Conservation (phyloP, 768 basidiomycete species). For the Clathrus columnatus region DNA sequence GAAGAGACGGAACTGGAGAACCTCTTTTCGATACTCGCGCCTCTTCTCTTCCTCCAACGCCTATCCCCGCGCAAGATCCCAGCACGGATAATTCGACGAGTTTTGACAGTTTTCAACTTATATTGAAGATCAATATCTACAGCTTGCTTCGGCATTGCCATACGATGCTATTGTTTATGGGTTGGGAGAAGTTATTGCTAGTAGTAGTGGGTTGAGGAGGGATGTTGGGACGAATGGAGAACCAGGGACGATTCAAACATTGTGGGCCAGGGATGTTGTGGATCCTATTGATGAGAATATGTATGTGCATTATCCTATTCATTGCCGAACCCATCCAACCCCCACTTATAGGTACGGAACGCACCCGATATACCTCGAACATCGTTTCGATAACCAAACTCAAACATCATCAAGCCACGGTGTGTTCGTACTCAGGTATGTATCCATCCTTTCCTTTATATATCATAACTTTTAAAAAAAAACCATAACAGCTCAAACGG, state of each 20-base stretch:
- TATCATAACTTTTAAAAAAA: neutral
- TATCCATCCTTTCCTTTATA: neutral
- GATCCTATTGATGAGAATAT: slow-evolving; percentile 62
- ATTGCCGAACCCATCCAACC: neutral
- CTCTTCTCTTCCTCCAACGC: slow-evolving; percentile 50
- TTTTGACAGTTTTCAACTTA: slow-evolving; percentile 55
- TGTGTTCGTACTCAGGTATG: slow-evolving; percentile 66
- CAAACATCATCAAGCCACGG: slow-evolving; percentile 57
- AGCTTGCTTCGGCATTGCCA: slow-evolving; percentile 63
- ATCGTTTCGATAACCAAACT: slow-evolving; percentile 48
- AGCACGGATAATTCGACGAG: slow-evolving; percentile 41
- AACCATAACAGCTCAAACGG: slow-evolving; percentile 47
- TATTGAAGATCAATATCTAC: slow-evolving; percentile 80
- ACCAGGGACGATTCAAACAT: slow-evolving; percentile 51
- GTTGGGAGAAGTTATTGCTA: slow-evolving; percentile 62
- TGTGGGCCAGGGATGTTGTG: slow-evolving; percentile 55
- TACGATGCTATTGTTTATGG: slow-evolving; percentile 67
- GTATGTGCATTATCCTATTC: slow-evolving; percentile 28
- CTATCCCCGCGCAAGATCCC: slow-evolving; percentile 46
- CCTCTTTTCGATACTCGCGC: slow-evolving; percentile 68
- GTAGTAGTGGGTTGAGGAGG: slow-evolving; percentile 60
- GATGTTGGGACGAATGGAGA: slow-evolving; percentile 43
- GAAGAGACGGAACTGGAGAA: slow-evolving; percentile 44
- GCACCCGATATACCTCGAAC: slow-evolving; percentile 66
- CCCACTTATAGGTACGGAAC: slow-evolving; percentile 48